These are phyloP conservation scores for Rostrohypoxylon terebratum DNA, from an alignment of 495 filamentous ascomycete species.

Conservation along the genomic window DNA sequence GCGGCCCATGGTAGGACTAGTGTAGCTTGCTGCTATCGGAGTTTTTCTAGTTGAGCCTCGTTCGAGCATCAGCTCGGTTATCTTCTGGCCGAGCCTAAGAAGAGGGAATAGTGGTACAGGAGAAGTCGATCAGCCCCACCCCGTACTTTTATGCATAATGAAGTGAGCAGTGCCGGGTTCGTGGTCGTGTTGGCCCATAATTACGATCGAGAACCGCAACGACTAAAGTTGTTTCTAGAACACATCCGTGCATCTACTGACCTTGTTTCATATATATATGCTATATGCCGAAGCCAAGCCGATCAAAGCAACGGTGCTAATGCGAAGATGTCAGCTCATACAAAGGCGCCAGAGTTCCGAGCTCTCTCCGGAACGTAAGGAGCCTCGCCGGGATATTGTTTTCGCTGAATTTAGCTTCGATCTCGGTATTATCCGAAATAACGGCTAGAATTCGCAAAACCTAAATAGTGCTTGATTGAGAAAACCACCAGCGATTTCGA, in stretches of 20 bases:
- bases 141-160: slow-evolving; percentile 36
- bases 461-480: slow-evolving; percentile 4
- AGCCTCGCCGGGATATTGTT: slow-evolving; percentile 9
- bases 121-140: slow-evolving; percentile 41
- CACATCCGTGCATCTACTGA: slow-evolving; percentile 35
- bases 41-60: slow-evolving; percentile 27
- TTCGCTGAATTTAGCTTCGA: slow-evolving; percentile 3
- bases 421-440: slow-evolving; percentile 29
- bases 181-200: slow-evolving; percentile 39
- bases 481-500: not conserved
- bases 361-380: not conserved
- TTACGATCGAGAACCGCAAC: slow-evolving; percentile 38
- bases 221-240: slow-evolving; percentile 44
- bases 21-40: slow-evolving; percentile 60
- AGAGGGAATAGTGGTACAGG: slow-evolving; percentile 24
- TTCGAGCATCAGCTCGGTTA: not conserved
- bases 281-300: slow-evolving; percentile 42
- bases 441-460: slow-evolving; percentile 4
- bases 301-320: slow-evolving; percentile 44
- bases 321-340: slow-evolving; percentile 24
- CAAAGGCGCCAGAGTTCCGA: slow-evolving; percentile 11
- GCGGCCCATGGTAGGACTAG: slow-evolving; percentile 56
- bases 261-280: slow-evolving; percentile 40
- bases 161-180: slow-evolving; percentile 40
- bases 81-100: slow-evolving; percentile 14